phyloP scores from a whole-genome alignment of 768 basidiomycete species.

The Tulasnella sp. region DNA sequence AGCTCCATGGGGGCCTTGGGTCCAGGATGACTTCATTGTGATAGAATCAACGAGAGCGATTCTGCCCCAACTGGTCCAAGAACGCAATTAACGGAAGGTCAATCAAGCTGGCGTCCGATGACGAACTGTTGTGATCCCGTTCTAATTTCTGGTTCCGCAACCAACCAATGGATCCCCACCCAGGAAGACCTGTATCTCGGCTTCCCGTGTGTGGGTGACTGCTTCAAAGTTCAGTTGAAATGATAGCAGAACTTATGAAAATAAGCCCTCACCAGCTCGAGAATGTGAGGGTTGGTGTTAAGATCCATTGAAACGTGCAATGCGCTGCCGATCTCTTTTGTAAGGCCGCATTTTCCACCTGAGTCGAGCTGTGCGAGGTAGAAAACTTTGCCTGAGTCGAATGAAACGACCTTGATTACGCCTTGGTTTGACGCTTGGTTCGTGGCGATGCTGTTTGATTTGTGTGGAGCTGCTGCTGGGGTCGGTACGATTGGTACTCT shows the following conservation, averaged over 20 bases:
- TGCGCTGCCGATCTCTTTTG: neutral
- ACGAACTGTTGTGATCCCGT: no score
- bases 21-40: neutral
- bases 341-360: neutral
- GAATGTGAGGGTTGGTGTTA: neutral
- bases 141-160: no score
- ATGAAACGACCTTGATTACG: neutral
- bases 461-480: neutral
- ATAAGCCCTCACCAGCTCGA: neutral
- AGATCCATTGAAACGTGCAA: neutral
- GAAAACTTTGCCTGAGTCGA: neutral
- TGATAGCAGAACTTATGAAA: neutral
- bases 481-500: neutral
- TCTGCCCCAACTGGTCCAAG: neutral
- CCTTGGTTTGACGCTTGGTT: neutral
- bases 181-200: no score
- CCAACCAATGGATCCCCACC: no score
- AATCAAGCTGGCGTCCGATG: neutral
- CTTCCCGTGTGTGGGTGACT: no score
- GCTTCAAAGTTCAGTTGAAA: neutral
- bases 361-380: neutral
- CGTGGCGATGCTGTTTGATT: neutral
- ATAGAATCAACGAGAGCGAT: neutral
- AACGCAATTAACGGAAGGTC: neutral
- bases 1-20: rapidly evolving